These are phyloP conservation scores for Rhizophagus clarus DNA, from an alignment of 192 early-diverging fungal species.

Conservation along the genomic window DNA sequence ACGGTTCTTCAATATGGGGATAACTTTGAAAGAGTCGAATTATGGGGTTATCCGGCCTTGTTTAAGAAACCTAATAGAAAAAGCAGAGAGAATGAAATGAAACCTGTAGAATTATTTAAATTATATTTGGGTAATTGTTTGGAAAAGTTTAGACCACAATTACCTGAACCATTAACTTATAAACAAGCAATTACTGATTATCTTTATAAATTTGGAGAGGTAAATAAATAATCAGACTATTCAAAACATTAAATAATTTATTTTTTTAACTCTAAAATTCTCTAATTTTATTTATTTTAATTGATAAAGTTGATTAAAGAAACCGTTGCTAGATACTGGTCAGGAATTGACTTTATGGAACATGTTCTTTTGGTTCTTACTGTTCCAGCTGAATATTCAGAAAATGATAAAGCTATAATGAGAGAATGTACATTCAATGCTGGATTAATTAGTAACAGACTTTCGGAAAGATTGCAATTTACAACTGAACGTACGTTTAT, in stretches of 20 bases:
- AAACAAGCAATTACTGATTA: neutral
- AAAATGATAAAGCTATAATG: neutral
- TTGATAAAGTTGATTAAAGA: conserved; percentile 10
- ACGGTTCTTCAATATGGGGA: too few species aligned
- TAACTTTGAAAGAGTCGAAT: too few species aligned
- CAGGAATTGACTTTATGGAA: neutral
- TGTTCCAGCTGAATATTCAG: neutral
- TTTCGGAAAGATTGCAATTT: too few species aligned
- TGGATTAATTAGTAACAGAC: neutral
- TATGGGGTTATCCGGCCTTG: too few species aligned
- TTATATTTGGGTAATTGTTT: neutral
- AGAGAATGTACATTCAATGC: neutral
- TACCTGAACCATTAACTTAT: conserved; percentile 8
- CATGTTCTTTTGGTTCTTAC: neutral
- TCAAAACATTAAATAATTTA: neutral
- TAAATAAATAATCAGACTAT: neutral
- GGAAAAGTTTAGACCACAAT: neutral
- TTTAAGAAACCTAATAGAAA: too few species aligned
- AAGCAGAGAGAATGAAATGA: too few species aligned
- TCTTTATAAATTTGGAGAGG: neutral
- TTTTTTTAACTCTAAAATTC: too few species aligned
- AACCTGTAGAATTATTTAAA: neutral
- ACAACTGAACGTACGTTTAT: too few species aligned
- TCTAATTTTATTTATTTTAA: neutral
- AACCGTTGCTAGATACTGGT: neutral